Conservation (phyloP, 441 rosid genomes). For the Eruca vesicaria region DNA sequence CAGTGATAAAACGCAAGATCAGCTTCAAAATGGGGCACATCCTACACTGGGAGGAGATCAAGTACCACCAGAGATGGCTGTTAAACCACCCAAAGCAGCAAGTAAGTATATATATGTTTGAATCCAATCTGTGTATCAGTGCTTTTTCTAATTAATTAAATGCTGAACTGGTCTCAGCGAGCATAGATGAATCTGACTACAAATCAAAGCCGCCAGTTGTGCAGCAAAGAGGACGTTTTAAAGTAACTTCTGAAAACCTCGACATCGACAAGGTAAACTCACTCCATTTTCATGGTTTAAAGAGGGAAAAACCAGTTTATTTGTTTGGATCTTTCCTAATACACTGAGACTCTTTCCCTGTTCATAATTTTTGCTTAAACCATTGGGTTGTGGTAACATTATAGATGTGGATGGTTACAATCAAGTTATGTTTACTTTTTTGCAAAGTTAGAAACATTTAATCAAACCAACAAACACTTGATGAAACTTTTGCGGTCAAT, state of each 20-base stretch:
- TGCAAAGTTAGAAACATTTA: too few relatives aligned
- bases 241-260: constrained; percentile 95
- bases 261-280: constrained; percentile 79
- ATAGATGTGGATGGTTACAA: too few relatives aligned
- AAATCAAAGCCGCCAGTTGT: constrained; percentile 81
- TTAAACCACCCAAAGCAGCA: constrained; percentile 58
- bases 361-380: too few relatives aligned
- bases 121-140: constrained; percentile 12
- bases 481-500: too few relatives aligned
- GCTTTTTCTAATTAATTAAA: constrained; percentile 26
- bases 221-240: constrained; percentile 96
- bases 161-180: constrained; percentile 41
- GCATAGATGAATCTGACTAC: constrained; percentile 69
- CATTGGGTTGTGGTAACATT: too few relatives aligned
- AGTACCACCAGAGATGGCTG: constrained; percentile 47
- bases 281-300: not conserved
- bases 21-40: constrained; percentile 39
- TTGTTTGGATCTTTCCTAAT: not conserved
- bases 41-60: constrained; percentile 49
- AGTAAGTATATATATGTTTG: constrained; percentile 42
- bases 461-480: too few relatives aligned
- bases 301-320: not conserved
- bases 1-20: constrained; percentile 63
- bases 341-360: too few relatives aligned
- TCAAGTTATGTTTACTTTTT: too few relatives aligned